A percentile compares a stretch with the other conserved stretches of the same genome.
phyloP scores from a whole-genome alignment of 805 yeast species.

The Maudiozyma turicensis region DNA sequence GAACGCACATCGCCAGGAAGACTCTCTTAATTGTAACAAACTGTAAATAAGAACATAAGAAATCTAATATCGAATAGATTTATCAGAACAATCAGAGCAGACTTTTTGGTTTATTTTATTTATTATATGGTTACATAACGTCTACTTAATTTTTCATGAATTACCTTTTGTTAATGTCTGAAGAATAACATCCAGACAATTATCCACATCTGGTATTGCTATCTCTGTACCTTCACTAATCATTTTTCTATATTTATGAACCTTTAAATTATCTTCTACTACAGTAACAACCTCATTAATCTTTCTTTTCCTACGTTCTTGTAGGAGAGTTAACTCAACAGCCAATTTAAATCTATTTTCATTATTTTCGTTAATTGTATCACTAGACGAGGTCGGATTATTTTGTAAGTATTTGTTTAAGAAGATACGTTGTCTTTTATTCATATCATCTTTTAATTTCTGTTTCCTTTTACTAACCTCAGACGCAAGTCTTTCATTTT shows the following conservation, averaged over 20 bases:
- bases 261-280: slow-evolving; percentile 38
- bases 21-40: no score
- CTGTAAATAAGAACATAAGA: no score
- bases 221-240: slow-evolving; percentile 63
- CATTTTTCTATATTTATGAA: slow-evolving; percentile 58
- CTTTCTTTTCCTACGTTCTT: slow-evolving; percentile 32
- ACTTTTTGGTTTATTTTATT: no score
- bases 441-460: slow-evolving; percentile 19
- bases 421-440: slow-evolving; percentile 23
- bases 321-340: slow-evolving; percentile 34
- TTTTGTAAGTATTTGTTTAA: slow-evolving; percentile 8
- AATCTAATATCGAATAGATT: no score
- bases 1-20: no score
- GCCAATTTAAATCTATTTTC: slow-evolving; percentile 17
- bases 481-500: slow-evolving; percentile 6
- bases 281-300: slow-evolving; percentile 29
- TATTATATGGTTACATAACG: neutral
- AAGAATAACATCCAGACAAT: slow-evolving; percentile 51
- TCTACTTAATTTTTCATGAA: neutral
- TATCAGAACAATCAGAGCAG: no score
- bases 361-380: slow-evolving; percentile 1
- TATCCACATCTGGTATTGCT: slow-evolving; percentile 57
- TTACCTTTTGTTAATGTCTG: slow-evolving; percentile 12
- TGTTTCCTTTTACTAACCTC: slow-evolving; percentile 15
- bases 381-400: slow-evolving; percentile 8